Percentiles rank a stretch among this genome's conserved stretches.
These are phyloP conservation scores for Plectranthus barbatus DNA, from an alignment of 257 asterid species.

Conservation along the genomic window DNA sequence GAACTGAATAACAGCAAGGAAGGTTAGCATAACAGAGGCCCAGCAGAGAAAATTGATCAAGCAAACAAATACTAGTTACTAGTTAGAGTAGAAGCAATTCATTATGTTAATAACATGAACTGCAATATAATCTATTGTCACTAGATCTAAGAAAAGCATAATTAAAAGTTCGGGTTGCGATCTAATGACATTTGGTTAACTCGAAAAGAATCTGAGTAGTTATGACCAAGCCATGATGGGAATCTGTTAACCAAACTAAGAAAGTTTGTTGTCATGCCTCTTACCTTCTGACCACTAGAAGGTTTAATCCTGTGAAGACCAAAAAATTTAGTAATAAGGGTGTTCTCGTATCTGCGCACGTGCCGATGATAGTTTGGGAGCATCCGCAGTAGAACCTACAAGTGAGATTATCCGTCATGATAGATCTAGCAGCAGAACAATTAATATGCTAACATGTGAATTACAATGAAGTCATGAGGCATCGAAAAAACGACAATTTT, in stretches of 20 bases:
- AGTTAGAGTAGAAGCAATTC: no score
- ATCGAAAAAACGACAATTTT: no score
- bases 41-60: not conserved
- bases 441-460: not conserved
- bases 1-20: conserved; percentile 47
- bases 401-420: conserved; percentile 15
- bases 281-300: conserved; percentile 93
- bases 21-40: conserved; percentile 1
- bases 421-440: not conserved
- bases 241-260: not conserved
- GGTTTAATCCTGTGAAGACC: conserved; percentile 98
- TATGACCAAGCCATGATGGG: not conserved
- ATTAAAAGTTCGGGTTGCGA: no score
- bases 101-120: no score
- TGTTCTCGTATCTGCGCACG: conserved; percentile 70
- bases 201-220: not conserved
- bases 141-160: no score
- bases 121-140: no score
- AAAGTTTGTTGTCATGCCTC: not conserved
- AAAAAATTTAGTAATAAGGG: conserved; percentile 88
- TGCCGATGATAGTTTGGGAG: conserved; percentile 85
- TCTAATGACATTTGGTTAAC: not conserved
- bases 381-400: conserved; percentile 88
- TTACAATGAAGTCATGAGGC: not conserved
- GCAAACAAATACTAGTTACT: not conserved